Evolutionary conservation across 2,329 filamentous ascomycete species (phyloP).

Genomic region (Bipolaris gigantea): DNA sequence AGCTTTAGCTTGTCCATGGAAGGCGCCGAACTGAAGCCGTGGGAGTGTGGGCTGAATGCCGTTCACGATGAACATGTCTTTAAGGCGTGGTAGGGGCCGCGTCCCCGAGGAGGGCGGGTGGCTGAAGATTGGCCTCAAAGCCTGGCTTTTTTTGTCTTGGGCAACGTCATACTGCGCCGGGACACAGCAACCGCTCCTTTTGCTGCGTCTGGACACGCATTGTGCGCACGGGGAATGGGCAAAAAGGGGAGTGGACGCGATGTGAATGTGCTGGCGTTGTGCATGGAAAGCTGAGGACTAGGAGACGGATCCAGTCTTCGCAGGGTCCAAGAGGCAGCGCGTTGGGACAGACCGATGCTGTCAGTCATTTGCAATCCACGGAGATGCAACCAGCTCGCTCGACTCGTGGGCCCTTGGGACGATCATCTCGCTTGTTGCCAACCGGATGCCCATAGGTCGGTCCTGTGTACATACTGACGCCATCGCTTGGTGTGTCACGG

Average conservation of each 20-base stretch:
- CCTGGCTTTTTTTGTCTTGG: slow-evolving; percentile 26
- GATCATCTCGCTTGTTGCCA: not conserved
- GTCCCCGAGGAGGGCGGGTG: slow-evolving; percentile 17
- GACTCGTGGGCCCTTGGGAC: not conserved
- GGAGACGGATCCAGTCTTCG: not conserved
- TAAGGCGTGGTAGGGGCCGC: slow-evolving; percentile 19
- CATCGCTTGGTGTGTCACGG: not conserved
- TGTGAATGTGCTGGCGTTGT: not conserved
- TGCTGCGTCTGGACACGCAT: slow-evolving; percentile 7
- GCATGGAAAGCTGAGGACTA: not conserved
- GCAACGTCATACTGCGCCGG: slow-evolving; percentile 25
- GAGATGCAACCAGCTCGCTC: too few species aligned
- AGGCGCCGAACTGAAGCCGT: slow-evolving; percentile 11
- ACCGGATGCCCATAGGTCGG: not conserved
- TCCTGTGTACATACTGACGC: not conserved
- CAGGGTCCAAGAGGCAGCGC: slow-evolving; percentile 4
- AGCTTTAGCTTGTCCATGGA: slow-evolving; percentile 41
- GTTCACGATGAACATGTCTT: slow-evolving; percentile 26
- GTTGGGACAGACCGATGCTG: not conserved
- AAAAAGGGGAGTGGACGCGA: not conserved
- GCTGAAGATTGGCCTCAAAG: slow-evolving; percentile 19
- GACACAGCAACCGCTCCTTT: slow-evolving; percentile 16
- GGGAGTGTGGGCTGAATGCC: slow-evolving; percentile 8
- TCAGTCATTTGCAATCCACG: not conserved
- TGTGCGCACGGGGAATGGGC: not conserved